Conservation (phyloP, 257 asterid genomes). For the Gentiana macrophylla region DNA sequence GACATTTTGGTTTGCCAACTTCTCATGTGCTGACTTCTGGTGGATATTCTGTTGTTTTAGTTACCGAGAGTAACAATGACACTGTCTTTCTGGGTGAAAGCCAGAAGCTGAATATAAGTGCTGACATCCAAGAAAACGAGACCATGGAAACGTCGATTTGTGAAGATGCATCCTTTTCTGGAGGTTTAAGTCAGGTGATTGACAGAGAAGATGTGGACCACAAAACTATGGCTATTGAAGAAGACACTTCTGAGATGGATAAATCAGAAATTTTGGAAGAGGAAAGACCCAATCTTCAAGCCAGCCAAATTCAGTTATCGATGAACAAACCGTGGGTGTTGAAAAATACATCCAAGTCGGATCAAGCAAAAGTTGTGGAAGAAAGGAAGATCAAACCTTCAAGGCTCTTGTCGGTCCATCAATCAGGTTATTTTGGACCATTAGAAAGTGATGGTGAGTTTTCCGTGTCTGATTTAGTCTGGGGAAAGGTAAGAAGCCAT, state of each 20-base stretch:
- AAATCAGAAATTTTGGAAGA: constrained; percentile 10
- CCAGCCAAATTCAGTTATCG: constrained; percentile 28
- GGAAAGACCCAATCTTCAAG: constrained; percentile 17
- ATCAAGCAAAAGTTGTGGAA: constrained; percentile 22
- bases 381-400: constrained; percentile 4
- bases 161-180: constrained; percentile 10
- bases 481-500: constrained; percentile 97
- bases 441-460: constrained; percentile 44
- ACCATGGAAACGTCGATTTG: constrained; percentile 5
- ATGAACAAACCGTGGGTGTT: constrained; percentile 15
- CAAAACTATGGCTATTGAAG: constrained; percentile 25
- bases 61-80: constrained; percentile 10
- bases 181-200: constrained; percentile 8
- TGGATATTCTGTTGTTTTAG: constrained; percentile 2
- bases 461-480: constrained; percentile 65
- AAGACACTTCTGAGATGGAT: constrained; percentile 26
- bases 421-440: constrained; percentile 42
- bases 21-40: constrained; percentile 4
- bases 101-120: constrained; percentile 1
- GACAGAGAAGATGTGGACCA: constrained; percentile 20
- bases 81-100: constrained; percentile 13
- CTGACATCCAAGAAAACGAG: constrained; percentile 9
- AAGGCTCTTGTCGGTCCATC: constrained; percentile 30
- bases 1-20: not conserved
- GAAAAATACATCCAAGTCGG: constrained; percentile 32